Evolutionary conservation across 1,284 basidiomycete species (phyloP).

Genomic region (Anthracocystis walkeri): DNA sequence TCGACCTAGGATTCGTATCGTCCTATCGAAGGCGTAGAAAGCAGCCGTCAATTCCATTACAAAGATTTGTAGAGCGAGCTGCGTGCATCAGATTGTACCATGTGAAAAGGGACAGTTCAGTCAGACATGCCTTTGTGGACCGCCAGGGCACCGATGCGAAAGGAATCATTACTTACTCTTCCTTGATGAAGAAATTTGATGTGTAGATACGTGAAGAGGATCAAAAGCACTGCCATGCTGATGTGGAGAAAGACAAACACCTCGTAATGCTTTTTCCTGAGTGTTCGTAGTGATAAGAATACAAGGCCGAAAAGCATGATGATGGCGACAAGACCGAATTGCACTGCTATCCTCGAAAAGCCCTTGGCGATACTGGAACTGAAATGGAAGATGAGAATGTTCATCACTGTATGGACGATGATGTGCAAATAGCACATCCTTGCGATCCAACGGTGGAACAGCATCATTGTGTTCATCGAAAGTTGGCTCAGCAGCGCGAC

Average conservation of each 20-base stretch:
- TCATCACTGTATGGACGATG: constrained; percentile 55
- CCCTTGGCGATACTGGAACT: constrained; percentile 7
- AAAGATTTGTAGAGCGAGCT: constrained; percentile 28
- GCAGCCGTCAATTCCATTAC: constrained; percentile 30
- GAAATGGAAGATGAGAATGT: constrained; percentile 20
- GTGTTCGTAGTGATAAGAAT: constrained; percentile 30
- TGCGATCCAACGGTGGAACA: constrained; percentile 69
- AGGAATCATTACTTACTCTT: constrained; percentile 17
- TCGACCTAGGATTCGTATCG: constrained; percentile 22
- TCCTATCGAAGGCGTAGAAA: constrained; percentile 44
- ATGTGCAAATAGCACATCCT: constrained; percentile 54
- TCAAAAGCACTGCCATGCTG: constrained; percentile 57
- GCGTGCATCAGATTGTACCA: not conserved
- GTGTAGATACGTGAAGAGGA: constrained; percentile 63
- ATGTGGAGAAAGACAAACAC: constrained; percentile 63
- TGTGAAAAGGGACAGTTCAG: not conserved
- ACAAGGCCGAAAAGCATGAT: constrained; percentile 34
- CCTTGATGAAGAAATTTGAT: constrained; percentile 54
- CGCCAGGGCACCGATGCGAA: not conserved
- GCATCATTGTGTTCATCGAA: constrained; percentile 60
- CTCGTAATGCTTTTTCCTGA: constrained; percentile 40
- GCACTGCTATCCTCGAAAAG: constrained; percentile 52
- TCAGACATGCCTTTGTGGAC: not conserved
- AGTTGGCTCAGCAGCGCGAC: constrained; percentile 58
- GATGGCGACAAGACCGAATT: constrained; percentile 53